Evolutionary conservation across 2,329 filamentous ascomycete genomes (phyloP).

Genomic region (Alternaria triticimaculans): DNA sequence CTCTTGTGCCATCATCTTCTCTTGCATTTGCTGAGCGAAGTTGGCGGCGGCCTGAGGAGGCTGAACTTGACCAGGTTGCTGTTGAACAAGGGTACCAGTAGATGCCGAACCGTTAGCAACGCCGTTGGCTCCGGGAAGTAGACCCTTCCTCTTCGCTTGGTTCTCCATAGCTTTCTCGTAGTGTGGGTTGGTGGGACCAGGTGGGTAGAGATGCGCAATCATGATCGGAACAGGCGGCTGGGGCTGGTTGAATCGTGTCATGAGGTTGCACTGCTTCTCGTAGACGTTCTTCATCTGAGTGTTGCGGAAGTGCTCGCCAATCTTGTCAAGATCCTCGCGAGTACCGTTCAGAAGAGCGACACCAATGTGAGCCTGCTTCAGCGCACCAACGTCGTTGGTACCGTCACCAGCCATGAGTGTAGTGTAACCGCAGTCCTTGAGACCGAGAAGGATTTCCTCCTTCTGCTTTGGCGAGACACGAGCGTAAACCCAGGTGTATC

Average conservation of each 20-base stretch:
- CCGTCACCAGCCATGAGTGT: slow-evolving; percentile 99
- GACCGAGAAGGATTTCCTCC: slow-evolving; percentile 94
- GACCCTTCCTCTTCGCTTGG: slow-evolving; percentile 80
- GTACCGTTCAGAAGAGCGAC: slow-evolving; percentile 96
- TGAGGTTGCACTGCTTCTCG: slow-evolving; percentile 90
- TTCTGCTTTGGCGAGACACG: slow-evolving; percentile 99
- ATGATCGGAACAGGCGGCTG: slow-evolving; percentile 87
- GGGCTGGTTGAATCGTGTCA: slow-evolving; percentile 95
- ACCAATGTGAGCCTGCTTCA: slow-evolving; percentile 98
- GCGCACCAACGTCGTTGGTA: slow-evolving; percentile 95
- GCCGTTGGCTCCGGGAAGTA: slow-evolving; percentile 60
- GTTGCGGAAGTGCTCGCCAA: slow-evolving; percentile 90
- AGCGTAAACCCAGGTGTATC: slow-evolving; percentile 96
- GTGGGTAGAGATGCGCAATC: slow-evolving; percentile 94
- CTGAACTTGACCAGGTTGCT: slow-evolving; percentile 58
- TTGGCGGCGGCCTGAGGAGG: slow-evolving; percentile 72
- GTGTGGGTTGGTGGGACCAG: slow-evolving; percentile 89
- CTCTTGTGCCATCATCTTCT: slow-evolving; percentile 88
- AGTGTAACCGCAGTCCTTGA: slow-evolving; percentile 96
- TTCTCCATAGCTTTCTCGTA: slow-evolving; percentile 90
- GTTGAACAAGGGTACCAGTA: slow-evolving; percentile 31
- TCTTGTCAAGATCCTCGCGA: slow-evolving; percentile 86
- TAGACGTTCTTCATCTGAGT: slow-evolving; percentile 99
- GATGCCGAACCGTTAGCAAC: slow-evolving; percentile 26
- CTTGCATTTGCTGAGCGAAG: slow-evolving; percentile 71